Conservation (phyloP, 345 rosid genomes). For the Excoecaria agallocha region DNA sequence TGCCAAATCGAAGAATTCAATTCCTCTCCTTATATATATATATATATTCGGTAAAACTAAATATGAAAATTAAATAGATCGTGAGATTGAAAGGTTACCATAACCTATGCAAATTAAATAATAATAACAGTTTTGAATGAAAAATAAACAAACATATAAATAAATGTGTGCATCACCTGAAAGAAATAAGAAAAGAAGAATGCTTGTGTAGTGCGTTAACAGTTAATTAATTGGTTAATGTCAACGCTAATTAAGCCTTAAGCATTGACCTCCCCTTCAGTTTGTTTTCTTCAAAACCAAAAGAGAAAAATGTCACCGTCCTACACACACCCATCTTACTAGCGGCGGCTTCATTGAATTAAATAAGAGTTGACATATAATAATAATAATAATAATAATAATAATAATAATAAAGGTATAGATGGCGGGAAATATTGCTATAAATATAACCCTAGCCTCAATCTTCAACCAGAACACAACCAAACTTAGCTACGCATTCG, state of each 20-base stretch:
- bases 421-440: constrained; percentile 29
- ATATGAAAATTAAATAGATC: no score
- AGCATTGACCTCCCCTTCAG: constrained; percentile 22
- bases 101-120: no score
- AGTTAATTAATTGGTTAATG: not conserved
- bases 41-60: no score
- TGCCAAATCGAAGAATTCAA: no score
- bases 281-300: not conserved
- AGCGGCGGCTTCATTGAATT: constrained; percentile 6
- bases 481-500: not conserved
- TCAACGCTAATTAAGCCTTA: not conserved
- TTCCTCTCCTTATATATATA: no score
- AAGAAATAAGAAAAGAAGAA: not conserved
- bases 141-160: no score
- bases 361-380: constrained; percentile 18
- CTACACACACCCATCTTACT: constrained; percentile 15
- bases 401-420: no score
- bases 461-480: not conserved
- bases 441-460: constrained; percentile 25
- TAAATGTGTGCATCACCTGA: constrained; percentile 12
- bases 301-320: constrained; percentile 32
- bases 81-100: no score
- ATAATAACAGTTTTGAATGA: not conserved
- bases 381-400: no score
- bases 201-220: constrained; percentile 24